Evolutionary conservation across 2,329 filamentous ascomycete species (phyloP).

Genomic region (Sclerotinia spermophila): DNA sequence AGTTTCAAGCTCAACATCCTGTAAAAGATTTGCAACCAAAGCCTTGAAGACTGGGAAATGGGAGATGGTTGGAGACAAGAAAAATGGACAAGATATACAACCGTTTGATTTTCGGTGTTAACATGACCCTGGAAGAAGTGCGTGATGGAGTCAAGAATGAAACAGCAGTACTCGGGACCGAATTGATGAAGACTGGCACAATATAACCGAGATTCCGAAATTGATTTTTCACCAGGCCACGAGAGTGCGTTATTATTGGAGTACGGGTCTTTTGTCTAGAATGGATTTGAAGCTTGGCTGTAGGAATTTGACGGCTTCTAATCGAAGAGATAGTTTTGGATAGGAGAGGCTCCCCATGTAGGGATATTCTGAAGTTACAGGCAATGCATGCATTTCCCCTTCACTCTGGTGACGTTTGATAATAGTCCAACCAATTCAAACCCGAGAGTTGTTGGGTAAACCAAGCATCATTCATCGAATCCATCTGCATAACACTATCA

Average conservation of each 20-base stretch:
- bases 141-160: neutral
- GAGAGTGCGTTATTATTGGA: too few relatives aligned
- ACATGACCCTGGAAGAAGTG: neutral
- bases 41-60: neutral
- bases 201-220: too few relatives aligned
- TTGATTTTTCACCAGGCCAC: too few relatives aligned
- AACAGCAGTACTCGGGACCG: neutral
- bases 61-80: too few relatives aligned
- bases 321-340: neutral
- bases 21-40: neutral
- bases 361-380: neutral
- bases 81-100: too few relatives aligned
- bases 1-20: neutral
- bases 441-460: constrained; percentile 14
- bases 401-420: constrained; percentile 4
- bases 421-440: constrained; percentile 15
- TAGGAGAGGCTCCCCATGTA: too few relatives aligned
- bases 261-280: too few relatives aligned
- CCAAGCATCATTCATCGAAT: constrained; percentile 16
- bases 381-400: neutral
- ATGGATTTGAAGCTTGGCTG: too few relatives aligned
- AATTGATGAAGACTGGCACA: neutral
- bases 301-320: neutral
- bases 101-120: neutral
- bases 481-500: constrained; percentile 10